These are phyloP conservation scores for Rhodotorula sp. DNA, from an alignment of 1,284 basidiomycete species.

Conservation along the genomic window DNA sequence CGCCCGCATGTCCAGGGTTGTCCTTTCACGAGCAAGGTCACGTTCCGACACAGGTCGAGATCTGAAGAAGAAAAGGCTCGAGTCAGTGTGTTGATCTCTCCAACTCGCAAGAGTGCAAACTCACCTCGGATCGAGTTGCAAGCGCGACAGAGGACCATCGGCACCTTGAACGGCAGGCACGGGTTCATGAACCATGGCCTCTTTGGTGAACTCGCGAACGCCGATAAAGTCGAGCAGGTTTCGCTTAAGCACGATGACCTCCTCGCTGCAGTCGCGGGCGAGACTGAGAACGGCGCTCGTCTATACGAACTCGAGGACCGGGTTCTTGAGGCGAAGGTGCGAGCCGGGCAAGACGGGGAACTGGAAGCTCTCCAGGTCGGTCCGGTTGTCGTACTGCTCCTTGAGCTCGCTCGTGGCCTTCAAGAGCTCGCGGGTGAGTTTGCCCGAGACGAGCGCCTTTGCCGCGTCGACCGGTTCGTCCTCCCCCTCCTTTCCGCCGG, in stretches of 20 bases:
- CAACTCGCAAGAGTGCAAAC: not conserved
- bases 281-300: constrained; percentile 77
- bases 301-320: constrained; percentile 88
- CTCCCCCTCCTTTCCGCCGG: constrained; percentile 66
- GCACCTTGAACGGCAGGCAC: constrained; percentile 83
- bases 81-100: no score
- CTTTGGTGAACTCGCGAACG: constrained; percentile 71
- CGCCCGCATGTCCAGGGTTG: constrained; percentile 50
- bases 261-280: constrained; percentile 73
- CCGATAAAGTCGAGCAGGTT: constrained; percentile 86
- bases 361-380: constrained; percentile 60
- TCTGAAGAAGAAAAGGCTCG: constrained; percentile 6
- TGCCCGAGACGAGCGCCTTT: constrained; percentile 72
- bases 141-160: constrained; percentile 83
- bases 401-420: constrained; percentile 59
- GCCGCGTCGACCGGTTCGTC: constrained; percentile 63
- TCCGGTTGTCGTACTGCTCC: constrained; percentile 62
- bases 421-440: constrained; percentile 79
- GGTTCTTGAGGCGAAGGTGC: constrained; percentile 70
- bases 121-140: constrained; percentile 74
- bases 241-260: constrained; percentile 83
- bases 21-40: constrained; percentile 63
- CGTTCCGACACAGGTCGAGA: constrained; percentile 93
- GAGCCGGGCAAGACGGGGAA: constrained; percentile 91
- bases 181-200: constrained; percentile 87